These are phyloP conservation scores for Amylostereum chailletii DNA, from an alignment of 1,284 basidiomycete genomes.

Conservation along the genomic window DNA sequence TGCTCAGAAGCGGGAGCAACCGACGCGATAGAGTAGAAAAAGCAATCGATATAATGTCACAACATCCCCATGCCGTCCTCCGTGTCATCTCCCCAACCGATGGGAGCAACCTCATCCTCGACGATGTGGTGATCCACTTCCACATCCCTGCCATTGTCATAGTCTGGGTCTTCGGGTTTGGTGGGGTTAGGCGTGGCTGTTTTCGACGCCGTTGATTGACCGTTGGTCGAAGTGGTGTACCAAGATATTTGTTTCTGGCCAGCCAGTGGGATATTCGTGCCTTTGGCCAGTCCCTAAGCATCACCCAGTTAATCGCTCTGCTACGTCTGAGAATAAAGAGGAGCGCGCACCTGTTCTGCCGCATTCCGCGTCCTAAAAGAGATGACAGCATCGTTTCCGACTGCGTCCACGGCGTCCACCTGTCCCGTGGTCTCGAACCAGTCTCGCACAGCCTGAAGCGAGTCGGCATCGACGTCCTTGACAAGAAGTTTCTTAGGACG, in stretches of 20 bases:
- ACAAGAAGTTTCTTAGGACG: slow-evolving; percentile 77
- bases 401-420: slow-evolving; percentile 49
- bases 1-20: neutral
- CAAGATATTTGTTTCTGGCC: slow-evolving; percentile 61
- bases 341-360: slow-evolving; percentile 59
- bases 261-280: slow-evolving; percentile 49
- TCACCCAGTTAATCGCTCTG: slow-evolving; percentile 5
- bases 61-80: slow-evolving; percentile 21
- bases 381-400: slow-evolving; percentile 48
- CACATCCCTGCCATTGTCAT: neutral
- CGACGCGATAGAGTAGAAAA: neutral
- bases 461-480: slow-evolving; percentile 53
- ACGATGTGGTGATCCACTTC: neutral
- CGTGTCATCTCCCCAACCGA: slow-evolving; percentile 17
- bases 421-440: slow-evolving; percentile 79
- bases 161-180: neutral
- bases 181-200: neutral
- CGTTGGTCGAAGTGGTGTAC: slow-evolving; percentile 33
- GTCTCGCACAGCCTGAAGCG: slow-evolving; percentile 55
- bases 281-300: slow-evolving; percentile 58
- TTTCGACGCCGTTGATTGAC: neutral
- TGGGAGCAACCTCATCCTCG: slow-evolving; percentile 12
- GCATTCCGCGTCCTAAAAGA: slow-evolving; percentile 58
- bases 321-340: neutral
- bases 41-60: slow-evolving; percentile 10